Percentiles rank a stretch among this genome's conserved stretches.
Conservation (phyloP, 2,329 filamentous ascomycete species). For the Tolypocladium nubicola region DNA sequence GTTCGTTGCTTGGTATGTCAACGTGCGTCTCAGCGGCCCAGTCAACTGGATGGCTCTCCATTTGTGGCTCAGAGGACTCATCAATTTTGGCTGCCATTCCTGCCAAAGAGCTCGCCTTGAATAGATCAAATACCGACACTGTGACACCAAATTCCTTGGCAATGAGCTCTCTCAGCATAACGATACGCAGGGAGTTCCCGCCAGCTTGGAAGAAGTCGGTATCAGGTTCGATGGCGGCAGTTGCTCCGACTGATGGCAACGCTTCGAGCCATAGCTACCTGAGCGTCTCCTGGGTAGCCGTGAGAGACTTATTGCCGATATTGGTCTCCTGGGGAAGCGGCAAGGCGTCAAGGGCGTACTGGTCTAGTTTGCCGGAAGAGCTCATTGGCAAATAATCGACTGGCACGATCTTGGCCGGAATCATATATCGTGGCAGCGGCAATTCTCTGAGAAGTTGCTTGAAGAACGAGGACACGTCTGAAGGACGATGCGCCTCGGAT, state of each 20-base stretch:
- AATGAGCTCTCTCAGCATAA: slow-evolving; percentile 25
- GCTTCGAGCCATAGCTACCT: slow-evolving; percentile 3
- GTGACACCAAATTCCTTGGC: slow-evolving; percentile 15
- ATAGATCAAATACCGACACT: slow-evolving; percentile 23
- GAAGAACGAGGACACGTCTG: slow-evolving; percentile 4
- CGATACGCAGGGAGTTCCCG: slow-evolving; percentile 28
- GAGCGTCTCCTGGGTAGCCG: slow-evolving; percentile 9
- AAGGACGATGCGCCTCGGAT: not conserved
- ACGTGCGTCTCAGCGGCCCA: slow-evolving; percentile 14
- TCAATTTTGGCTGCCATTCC: slow-evolving; percentile 24
- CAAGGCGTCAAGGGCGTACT: slow-evolving; percentile 13
- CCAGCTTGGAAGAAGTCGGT: slow-evolving; percentile 31
- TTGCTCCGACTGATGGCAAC: not conserved
- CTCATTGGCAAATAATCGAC: slow-evolving; percentile 19
- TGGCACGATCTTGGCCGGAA: slow-evolving; percentile 15
- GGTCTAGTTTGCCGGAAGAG: slow-evolving; percentile 20
- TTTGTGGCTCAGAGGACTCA: not conserved
- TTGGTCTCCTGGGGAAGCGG: slow-evolving; percentile 8
- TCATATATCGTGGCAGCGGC: slow-evolving; percentile 23
- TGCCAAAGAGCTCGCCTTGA: slow-evolving; percentile 24
- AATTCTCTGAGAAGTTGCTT: slow-evolving; percentile 7
- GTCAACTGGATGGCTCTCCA: slow-evolving; percentile 8
- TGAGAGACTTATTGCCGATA: slow-evolving; percentile 3
- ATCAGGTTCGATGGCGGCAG: slow-evolving; percentile 1
- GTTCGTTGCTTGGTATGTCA: not conserved